Conservation (phyloP, 371 early-diverging fungal species). For the Zychaea mexicana region DNA sequence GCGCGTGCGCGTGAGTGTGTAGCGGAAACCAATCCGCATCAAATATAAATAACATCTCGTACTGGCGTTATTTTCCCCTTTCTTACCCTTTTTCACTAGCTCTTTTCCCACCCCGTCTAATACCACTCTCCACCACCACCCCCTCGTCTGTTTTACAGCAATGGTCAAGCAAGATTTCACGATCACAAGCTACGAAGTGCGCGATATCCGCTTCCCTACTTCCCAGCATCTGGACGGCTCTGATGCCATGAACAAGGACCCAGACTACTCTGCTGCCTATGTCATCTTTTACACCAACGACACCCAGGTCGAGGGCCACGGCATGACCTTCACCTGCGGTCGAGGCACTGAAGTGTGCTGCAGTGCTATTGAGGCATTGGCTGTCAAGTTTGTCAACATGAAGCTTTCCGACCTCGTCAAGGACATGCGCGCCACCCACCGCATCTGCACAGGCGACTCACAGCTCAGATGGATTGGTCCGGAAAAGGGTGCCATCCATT, state of each 20-base stretch:
- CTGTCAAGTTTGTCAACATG: constrained; percentile 44
- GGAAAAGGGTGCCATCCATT: constrained; percentile 54
- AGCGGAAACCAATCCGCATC: not conserved
- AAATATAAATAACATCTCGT: constrained; percentile 1
- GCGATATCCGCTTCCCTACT: constrained; percentile 56
- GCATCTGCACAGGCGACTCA: constrained; percentile 52
- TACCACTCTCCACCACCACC: not conserved
- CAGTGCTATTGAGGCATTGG: constrained; percentile 43
- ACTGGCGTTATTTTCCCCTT: not conserved
- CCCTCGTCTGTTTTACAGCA: not conserved
- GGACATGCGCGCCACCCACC: constrained; percentile 51
- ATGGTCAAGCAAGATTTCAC: constrained; percentile 23
- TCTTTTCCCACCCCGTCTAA: constrained; percentile 1
- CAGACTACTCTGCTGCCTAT: constrained; percentile 58
- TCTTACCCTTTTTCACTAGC: constrained; percentile 3
- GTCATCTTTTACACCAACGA: constrained; percentile 50
- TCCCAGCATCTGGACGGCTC: constrained; percentile 49
- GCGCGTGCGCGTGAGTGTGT: too few species aligned
- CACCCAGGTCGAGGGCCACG: constrained; percentile 39
- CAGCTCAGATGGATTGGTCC: constrained; percentile 59
- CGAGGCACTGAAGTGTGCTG: constrained; percentile 53
- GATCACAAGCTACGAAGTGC: constrained; percentile 47
- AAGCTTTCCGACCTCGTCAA: constrained; percentile 27
- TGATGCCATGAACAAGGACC: constrained; percentile 59
- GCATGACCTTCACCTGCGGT: constrained; percentile 55